Evolutionary conservation across 805 yeast genomes (phyloP), one percentile per base, ranked within the genome.

Genomic region (Debaryomyces maramus): DNA sequence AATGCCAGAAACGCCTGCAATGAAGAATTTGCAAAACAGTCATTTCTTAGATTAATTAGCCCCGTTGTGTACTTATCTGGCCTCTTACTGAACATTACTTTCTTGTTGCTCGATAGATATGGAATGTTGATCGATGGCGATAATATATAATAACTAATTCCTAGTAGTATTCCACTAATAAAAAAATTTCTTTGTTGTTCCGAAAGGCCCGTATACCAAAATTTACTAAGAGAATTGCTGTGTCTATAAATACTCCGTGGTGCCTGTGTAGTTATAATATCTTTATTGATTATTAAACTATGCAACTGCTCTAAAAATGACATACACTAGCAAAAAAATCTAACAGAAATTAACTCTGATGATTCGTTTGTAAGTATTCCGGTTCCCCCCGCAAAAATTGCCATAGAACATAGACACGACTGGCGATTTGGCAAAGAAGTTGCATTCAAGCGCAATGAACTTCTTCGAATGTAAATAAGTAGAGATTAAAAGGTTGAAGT

Each of bases 21-120:
- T 1, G 90, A 81, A 6, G 95, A 78, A 55, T 93, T 91, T 45
- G 96, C 96, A 66, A 88, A 91, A 60, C 99, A 91, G 58, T 89
- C 97, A 48, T 88, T 87, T 44, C 90, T 77, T 47, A 82, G 71
- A 60, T 91, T 93, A 49, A 82, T 73, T 32, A 91, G 67, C 3
- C 97, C 97, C 0, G 93, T 88, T 8, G 96, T 84, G 53, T 78
- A 70, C 48, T 77, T 82, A 48, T 85, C 91, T 6, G 84, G 81
- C 55, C 93, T 67, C 40, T 73, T 76, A 35, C 67, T 72, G 48
- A 62, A 69, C 75, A 70, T 70, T 11, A 29, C 14, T 17, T 21
- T 34, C 14, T 11, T 26, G 4, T 26, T 9, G 6, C 8, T 10
- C 6, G 31, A 16, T 18, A 23, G 16, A 11, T 24, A 20, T 17